Evolutionary conservation across 2,329 filamentous ascomycete genomes (phyloP).

Genomic region (Diaporthe amygdali): DNA sequence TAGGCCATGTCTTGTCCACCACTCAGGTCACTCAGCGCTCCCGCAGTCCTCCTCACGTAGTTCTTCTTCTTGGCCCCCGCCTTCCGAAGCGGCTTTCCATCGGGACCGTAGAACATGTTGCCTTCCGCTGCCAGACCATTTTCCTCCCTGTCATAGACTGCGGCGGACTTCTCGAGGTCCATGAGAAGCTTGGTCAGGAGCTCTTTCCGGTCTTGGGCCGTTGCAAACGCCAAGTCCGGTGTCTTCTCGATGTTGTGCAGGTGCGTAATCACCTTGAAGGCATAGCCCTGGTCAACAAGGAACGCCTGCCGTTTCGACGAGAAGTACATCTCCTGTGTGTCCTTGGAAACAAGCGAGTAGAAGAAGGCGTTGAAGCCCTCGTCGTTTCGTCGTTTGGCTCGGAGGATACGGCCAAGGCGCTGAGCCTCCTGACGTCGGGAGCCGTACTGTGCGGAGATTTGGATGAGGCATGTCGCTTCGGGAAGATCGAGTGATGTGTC

Average conservation of each 20-base stretch:
- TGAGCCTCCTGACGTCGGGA: constrained; percentile 97
- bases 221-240: constrained; percentile 79
- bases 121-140: constrained; percentile 37
- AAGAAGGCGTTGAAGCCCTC: constrained; percentile 99
- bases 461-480: constrained; percentile 94
- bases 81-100: constrained; percentile 29
- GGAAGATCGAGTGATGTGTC: constrained; percentile 98
- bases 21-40: constrained; percentile 82
- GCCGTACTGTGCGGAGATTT: constrained; percentile 97
- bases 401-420: constrained; percentile 87
- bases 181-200: constrained; percentile 88
- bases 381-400: constrained; percentile 94
- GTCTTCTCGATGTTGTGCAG: constrained; percentile 89
- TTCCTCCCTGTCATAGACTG: constrained; percentile 32
- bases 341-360: constrained; percentile 95
- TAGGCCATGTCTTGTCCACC: constrained; percentile 99
- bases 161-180: constrained; percentile 69
- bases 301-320: constrained; percentile 97
- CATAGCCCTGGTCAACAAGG: constrained; percentile 96
- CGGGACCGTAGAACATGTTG: constrained; percentile 45
- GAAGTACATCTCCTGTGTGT: constrained; percentile 98
- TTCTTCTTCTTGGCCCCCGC: constrained; percentile 47
- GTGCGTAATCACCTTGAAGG: constrained; percentile 98
- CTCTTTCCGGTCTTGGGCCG: constrained; percentile 80
- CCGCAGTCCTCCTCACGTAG: constrained; percentile 79